Base-by-base conservation (phyloP, 2,329 filamentous ascomycete genomes). In the Thelonectria rubi region DNA sequence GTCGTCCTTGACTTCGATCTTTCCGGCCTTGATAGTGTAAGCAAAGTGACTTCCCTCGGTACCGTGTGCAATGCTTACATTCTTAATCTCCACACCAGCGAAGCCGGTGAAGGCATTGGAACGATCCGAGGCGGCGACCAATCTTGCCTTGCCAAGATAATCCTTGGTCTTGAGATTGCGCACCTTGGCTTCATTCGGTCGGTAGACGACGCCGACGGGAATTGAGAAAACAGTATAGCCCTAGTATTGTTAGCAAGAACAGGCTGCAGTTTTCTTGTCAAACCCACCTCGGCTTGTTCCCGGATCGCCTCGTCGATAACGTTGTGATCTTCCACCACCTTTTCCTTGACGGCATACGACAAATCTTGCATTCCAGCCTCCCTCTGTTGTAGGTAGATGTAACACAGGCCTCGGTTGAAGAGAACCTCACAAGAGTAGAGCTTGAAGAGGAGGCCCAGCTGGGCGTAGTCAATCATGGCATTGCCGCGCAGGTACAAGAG, bases 141-240 rank as follows among this genome's bases (percentile, higher is more conserved):
- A 83, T 62, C 93, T 88, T n/a, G 95, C 93, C 78, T 97, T 97
- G 63, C 95, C 95, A 3, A 99, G 88, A 72, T 99, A 99, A 75
- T 99, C 94, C 76, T 98, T 98, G 20, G 93, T 92, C 82, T 97
- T 97, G 72, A 99, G 82, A 73, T 99, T 99, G 79, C 96, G 96
- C 68, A 99, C 95, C 79, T 99, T 99, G 65, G 95, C 94, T 73
- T 97, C 94, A 75, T 97, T 98, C 20, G 95, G 95, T 60, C 95
- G 86, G 78, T 98, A 99, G 15, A 99, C 87, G 32, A 97, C 92
- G 21, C 95, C 95, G 12, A 98, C 94, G 0, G 95, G 95, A 55
- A 98, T 98, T 0, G 94, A 98, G 80, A 99, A 99, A 43, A 99
- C 95, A 0, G 95, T 98, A 75, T 99, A 99, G 48, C 94, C 95